phyloP scores from a whole-genome alignment of 2,329 filamentous ascomycete species.

The Xylariaceae sp. region DNA sequence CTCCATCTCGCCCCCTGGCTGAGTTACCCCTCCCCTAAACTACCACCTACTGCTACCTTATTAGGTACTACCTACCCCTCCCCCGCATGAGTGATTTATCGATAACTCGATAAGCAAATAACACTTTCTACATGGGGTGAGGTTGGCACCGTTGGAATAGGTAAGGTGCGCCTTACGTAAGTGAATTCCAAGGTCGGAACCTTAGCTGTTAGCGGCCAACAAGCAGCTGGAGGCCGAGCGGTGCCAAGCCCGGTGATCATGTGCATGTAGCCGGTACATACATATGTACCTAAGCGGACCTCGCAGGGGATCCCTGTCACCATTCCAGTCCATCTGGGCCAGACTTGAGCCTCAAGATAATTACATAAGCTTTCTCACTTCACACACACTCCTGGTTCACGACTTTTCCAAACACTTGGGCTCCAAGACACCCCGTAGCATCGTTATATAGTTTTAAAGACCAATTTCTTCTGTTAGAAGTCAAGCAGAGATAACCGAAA shows the following conservation, averaged over 20 bases:
- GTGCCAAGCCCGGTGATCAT: background rate
- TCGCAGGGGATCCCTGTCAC: background rate
- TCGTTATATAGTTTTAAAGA: background rate
- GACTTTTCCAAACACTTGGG: background rate
- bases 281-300: background rate
- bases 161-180: background rate
- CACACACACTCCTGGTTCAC: background rate
- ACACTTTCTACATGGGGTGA: background rate
- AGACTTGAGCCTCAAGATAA: constrained; percentile 15
- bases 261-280: background rate
- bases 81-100: constrained; percentile 10
- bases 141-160: too few relatives aligned
- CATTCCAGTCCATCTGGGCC: background rate
- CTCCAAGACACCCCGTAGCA: background rate
- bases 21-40: constrained; percentile 25
- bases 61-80: background rate
- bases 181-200: background rate
- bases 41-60: too few relatives aligned
- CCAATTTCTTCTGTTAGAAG: background rate
- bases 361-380: background rate
- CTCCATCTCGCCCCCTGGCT: constrained; percentile 16
- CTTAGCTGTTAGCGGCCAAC: too few relatives aligned
- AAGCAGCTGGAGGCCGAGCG: too few relatives aligned
- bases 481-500: too few relatives aligned
- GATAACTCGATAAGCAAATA: constrained; percentile 21